Conservation (phyloP, 345 rosid species). For the Euphorbia pulcherrima region DNA sequence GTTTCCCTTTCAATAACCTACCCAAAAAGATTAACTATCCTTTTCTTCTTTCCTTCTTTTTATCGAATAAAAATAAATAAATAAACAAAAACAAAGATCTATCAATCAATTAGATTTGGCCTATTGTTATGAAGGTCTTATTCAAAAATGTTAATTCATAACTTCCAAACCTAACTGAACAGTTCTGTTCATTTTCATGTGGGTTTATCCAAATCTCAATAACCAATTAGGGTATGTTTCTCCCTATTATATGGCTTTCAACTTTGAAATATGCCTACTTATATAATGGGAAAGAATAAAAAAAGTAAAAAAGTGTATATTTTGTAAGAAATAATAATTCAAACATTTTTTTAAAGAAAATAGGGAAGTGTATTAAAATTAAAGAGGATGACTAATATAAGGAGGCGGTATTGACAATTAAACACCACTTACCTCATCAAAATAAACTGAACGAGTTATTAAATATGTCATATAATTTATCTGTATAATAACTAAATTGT, state of each 20-base stretch:
- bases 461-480: too few species aligned
- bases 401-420: too few species aligned
- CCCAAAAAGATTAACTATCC: conserved; percentile 24
- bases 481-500: too few species aligned
- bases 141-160: neutral
- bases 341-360: too few species aligned
- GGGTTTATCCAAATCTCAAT: conserved; percentile 34
- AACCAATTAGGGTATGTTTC: conserved; percentile 25
- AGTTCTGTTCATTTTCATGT: neutral
- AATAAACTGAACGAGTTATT: too few species aligned
- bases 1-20: conserved; percentile 55
- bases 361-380: too few species aligned
- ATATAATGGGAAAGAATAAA: neutral
- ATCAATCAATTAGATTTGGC: neutral
- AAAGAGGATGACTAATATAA: too few species aligned
- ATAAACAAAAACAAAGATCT: neutral
- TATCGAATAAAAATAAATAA: neutral
- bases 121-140: neutral
- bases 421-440: too few species aligned
- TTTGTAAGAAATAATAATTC: too few species aligned
- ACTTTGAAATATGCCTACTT: neutral
- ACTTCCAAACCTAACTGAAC: neutral
- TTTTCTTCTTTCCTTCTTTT: conserved; percentile 4
- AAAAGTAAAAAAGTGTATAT: too few species aligned
- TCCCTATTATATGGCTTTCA: conserved; percentile 8